phyloP scores from a whole-genome alignment of 2,329 filamentous ascomycete species.

The Verticillium isaacii region DNA sequence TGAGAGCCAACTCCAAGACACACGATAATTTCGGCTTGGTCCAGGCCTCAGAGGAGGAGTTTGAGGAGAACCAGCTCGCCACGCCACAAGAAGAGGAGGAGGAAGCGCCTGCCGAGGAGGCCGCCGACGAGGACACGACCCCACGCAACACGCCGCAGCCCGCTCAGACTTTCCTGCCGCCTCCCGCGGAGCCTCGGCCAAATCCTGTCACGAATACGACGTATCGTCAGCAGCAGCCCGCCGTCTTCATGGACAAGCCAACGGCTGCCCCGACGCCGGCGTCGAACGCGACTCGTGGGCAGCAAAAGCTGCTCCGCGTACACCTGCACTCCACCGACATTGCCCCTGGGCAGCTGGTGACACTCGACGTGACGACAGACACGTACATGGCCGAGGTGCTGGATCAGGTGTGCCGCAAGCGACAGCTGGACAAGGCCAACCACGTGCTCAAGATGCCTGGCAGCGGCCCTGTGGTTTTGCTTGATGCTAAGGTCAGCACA shows the following conservation, averaged over 20 bases:
- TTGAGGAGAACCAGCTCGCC: constrained; percentile 61
- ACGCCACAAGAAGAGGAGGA: constrained; percentile 65
- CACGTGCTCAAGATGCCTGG: constrained; percentile 75
- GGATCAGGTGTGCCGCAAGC: constrained; percentile 70
- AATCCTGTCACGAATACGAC: constrained; percentile 61
- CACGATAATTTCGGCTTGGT: constrained; percentile 82
- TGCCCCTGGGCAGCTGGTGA: constrained; percentile 68
- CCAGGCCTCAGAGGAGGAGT: constrained; percentile 63
- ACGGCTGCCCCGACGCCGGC: constrained; percentile 35
- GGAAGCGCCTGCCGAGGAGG: constrained; percentile 24
- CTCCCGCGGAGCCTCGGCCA: constrained; percentile 31
- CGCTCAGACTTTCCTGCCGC: constrained; percentile 23
- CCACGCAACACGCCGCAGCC: constrained; percentile 43
- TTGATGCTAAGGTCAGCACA: constrained; percentile 74
- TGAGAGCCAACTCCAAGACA: constrained; percentile 67
- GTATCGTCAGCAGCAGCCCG: constrained; percentile 45
- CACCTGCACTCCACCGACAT: constrained; percentile 67
- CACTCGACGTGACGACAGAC: constrained; percentile 72
- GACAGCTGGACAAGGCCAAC: constrained; percentile 72
- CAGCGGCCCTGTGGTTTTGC: constrained; percentile 68
- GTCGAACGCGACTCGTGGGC: constrained; percentile 48
- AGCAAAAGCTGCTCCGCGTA: constrained; percentile 66
- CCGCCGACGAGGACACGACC: constrained; percentile 34
- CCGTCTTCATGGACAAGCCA: constrained; percentile 52
- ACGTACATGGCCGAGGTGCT: constrained; percentile 80